Base-by-base conservation (phyloP, 2,329 filamentous ascomycete genomes). In the Aspergillus novoparasiticus region DNA sequence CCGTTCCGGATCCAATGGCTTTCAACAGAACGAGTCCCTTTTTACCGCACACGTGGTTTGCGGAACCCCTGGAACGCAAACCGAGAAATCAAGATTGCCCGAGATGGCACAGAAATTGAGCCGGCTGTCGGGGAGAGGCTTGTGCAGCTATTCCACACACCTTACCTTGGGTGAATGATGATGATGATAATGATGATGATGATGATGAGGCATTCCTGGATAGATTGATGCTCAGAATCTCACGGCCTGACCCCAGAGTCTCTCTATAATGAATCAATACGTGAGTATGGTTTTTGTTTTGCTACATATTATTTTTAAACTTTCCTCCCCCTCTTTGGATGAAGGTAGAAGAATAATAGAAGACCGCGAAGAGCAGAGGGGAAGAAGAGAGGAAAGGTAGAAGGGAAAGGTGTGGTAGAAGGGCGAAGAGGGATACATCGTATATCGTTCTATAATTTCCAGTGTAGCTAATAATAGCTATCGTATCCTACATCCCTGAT, bases 11-110 rank as follows among this genome's bases (percentile, higher is more conserved):
- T 98, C 53, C 89, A 96, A 78, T 98, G 94, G 94, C 77, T 96
- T 9, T 96, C 92, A 14, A 96, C 91, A 6, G 88, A 86, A 60
- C 86, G 89, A 41, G 84, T 98, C 6, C 93, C 94, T 0, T 98
- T 98, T 74, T 96, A 95, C 76, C 87, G 91, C 50, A 96, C 94
- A 0, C 84, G 93, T 66, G 94, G 94, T 0, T 79, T 98, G 60
- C 87, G 94, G 39, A 98, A 98, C 74, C 91, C 93, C 0, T 97
- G 93, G 92, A 98, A 98, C 76, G 91, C 92, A 5, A 97, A 97
- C 73, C 84, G 94, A 58, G 94, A 98, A 74, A 92, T 98, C 66
- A 98, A 98, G 79, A 97, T 98, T 73, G 94, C 94, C 28, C 86
- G 94, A 71, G 94, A 98, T 72, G 94, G 94, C 2, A 98, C 94